Base-by-base conservation (phyloP, 192 early-diverging fungal genomes). In the Entomortierella chlamydospora region DNA sequence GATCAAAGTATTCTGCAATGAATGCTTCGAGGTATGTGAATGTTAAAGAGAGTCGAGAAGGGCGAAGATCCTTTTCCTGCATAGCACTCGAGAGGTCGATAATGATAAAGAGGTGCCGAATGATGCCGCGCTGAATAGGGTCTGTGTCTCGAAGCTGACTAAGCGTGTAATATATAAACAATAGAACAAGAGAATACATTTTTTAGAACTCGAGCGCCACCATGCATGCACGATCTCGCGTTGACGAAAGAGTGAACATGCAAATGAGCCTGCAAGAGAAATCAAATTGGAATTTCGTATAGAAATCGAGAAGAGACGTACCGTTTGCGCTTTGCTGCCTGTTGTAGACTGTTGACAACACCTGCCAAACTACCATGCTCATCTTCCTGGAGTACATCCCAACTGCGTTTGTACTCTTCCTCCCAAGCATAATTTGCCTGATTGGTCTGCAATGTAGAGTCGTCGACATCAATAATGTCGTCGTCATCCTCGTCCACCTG, bases 361-460 rank as follows among this genome's bases (percentile, higher is more conserved):
- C 91, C 91, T 23, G 88, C 87, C 18, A 97, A 81, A 59, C 91
- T 91, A 47, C 96, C 96, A 57, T 90, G 87, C 31, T 93, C 92
- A 77, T 95, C 93, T 61, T 96, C 95, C 68, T 95, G 93, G 33
- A 97, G 87, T 13, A 92, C 91, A 76, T 99, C 97, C 97, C 97
- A 99, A 65, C 90, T 92, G 20, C 96, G 90, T 81, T 97, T 97
- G 88, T 98, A 99, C 68, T 96, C 95, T 73, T 93, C 93, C 81
- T 98, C 95, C 97, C 97, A 99, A 41, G 93, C 81, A 70, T 97
- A 96, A 12, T 93, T 94, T 54, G 58, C 86, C 74, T 84, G 85
- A 41, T 83, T 81, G 42, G 49, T 72, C 51, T 86, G 84, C 1
- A 80, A 61, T 29, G 84, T 77, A n/a, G 78, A 80, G 57, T 90